These are phyloP conservation scores for Butyriboletus loyo DNA, from an alignment of 768 basidiomycete genomes.

Conservation along the genomic window DNA sequence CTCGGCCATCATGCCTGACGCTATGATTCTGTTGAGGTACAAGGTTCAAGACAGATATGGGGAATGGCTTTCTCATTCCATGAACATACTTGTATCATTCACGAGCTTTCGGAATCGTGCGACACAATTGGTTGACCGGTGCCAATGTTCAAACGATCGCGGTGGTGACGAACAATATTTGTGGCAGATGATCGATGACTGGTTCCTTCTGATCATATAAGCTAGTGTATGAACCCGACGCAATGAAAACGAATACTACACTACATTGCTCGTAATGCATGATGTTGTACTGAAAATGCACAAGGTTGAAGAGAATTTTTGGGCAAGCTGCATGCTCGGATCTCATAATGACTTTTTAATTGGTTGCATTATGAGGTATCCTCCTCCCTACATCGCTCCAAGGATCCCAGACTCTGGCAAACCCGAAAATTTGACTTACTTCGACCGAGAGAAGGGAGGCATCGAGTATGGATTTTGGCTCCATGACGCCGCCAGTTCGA, in stretches of 20 bases:
- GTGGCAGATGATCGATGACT: not conserved
- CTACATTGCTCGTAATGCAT: no score
- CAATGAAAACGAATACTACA: not conserved
- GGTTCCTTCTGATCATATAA: not conserved
- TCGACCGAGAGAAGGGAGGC: not conserved
- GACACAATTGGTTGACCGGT: not conserved
- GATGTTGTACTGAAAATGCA: no score
- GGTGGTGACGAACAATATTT: not conserved
- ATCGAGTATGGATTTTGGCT: not conserved
- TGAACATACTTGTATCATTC: no score
- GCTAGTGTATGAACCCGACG: not conserved
- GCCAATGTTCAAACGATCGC: not conserved
- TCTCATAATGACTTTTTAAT: no score
- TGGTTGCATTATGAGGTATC: no score
- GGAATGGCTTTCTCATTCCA: no score
- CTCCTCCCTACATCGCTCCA: not conserved
- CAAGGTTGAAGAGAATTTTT: no score
- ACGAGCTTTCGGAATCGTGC: not conserved
- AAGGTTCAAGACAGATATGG: not conserved
- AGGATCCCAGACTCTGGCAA: not conserved
- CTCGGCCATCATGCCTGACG: constrained; percentile 47
- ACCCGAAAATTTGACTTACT: not conserved
- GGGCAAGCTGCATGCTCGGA: no score
- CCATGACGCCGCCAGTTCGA: not conserved
- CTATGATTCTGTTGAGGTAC: not conserved